Evolutionary conservation across 257 asterid genomes (phyloP).

Genomic region (Penstemon davidsonii): DNA sequence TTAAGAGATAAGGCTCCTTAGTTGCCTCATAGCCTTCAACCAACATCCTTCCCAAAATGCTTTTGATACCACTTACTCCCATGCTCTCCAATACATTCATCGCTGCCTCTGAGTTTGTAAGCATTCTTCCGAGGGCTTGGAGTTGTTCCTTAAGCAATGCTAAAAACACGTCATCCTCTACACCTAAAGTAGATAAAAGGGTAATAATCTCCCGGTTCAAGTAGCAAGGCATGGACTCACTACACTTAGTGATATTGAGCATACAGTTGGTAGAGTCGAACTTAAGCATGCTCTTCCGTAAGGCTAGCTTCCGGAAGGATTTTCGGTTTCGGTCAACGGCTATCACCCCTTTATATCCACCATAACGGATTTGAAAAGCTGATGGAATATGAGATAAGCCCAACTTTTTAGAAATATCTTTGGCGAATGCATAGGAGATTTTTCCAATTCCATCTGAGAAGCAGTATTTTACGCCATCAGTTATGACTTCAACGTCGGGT

Average conservation of each 20-base stretch:
- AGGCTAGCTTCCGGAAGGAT: slow-evolving; percentile 65
- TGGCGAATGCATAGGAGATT: slow-evolving; percentile 65
- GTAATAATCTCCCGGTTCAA: slow-evolving; percentile 80
- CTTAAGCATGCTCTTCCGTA: slow-evolving; percentile 79
- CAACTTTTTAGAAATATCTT: slow-evolving; percentile 50
- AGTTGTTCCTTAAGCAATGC: slow-evolving; percentile 71
- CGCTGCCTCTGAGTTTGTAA: slow-evolving; percentile 60
- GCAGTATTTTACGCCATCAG: slow-evolving; percentile 73
- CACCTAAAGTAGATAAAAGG: slow-evolving; percentile 77
- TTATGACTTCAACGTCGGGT: slow-evolving; percentile 65
- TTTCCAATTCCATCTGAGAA: slow-evolving; percentile 97
- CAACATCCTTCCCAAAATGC: slow-evolving; percentile 63
- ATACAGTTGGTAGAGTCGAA: slow-evolving; percentile 77
- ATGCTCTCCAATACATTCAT: slow-evolving; percentile 64
- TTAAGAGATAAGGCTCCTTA: slow-evolving; percentile 73
- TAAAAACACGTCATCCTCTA: slow-evolving; percentile 55
- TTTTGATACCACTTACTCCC: slow-evolving; percentile 66
- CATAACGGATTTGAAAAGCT: slow-evolving; percentile 92
- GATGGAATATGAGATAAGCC: slow-evolving; percentile 68
- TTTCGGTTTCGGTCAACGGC: slow-evolving; percentile 61
- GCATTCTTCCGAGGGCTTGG: slow-evolving; percentile 49
- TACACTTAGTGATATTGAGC: slow-evolving; percentile 87
- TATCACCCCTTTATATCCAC: slow-evolving; percentile 93
- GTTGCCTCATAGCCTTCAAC: slow-evolving; percentile 62
- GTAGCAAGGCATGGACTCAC: slow-evolving; percentile 88